These are phyloP conservation scores for Neurospora crassa DNA, from an alignment of 2,329 filamentous ascomycete genomes.

Conservation along the genomic window DNA sequence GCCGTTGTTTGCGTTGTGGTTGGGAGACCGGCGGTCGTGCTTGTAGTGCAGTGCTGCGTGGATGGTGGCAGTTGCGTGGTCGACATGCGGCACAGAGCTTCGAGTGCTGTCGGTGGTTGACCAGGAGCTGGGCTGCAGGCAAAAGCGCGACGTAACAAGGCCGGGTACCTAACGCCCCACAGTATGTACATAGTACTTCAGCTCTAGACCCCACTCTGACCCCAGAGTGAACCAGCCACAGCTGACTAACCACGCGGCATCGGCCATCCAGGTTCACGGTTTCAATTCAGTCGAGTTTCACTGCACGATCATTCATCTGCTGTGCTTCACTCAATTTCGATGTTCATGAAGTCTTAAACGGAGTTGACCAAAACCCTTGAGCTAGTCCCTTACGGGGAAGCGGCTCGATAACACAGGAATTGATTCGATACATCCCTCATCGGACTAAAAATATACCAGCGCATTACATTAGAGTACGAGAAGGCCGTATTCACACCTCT, in stretches of 20 bases:
- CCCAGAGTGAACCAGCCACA: conserved; percentile 1
- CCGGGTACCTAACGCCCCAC: conserved; percentile 6
- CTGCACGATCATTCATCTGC: neutral
- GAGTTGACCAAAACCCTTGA: neutral
- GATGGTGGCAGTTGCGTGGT: conserved; percentile 12
- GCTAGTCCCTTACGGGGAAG: neutral
- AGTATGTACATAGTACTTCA: neutral
- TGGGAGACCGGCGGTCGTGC: neutral
- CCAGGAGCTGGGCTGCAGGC: conserved; percentile 17
- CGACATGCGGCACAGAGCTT: conserved; percentile 14
- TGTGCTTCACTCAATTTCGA: neutral
- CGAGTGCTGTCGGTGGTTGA: conserved; percentile 6
- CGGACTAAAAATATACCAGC: neutral
- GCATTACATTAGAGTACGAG: neutral
- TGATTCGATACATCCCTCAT: neutral
- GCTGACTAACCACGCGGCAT: conserved; percentile 5
- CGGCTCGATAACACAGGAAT: neutral
- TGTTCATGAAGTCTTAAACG: neutral
- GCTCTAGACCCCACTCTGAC: conserved; percentile 8
- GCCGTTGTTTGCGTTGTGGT: neutral
- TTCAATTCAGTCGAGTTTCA: neutral
- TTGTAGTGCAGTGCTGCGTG: neutral
- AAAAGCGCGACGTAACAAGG: conserved; percentile 22
- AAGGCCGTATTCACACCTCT: neutral
- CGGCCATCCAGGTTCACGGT: neutral